Conservation (phyloP, 768 basidiomycete genomes). For the Ephemerocybe angulata region DNA sequence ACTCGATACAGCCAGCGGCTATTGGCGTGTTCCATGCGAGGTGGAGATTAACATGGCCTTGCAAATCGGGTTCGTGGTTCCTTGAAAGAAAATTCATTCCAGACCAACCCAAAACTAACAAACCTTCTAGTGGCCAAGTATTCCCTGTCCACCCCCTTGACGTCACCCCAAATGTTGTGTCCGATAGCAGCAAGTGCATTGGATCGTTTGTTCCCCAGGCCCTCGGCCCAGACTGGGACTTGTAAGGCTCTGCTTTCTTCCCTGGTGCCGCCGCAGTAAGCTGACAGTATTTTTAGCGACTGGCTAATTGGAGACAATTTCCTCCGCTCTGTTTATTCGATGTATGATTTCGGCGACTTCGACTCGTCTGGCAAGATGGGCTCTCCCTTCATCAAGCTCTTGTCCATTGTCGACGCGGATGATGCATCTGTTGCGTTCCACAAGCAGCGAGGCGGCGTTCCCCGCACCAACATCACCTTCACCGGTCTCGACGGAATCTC, state of each 20-base stretch:
- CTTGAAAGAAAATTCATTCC: neutral
- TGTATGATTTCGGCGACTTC: slow-evolving; percentile 85
- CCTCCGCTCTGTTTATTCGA: slow-evolving; percentile 75
- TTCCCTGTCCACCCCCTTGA: slow-evolving; percentile 82
- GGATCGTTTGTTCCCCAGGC: slow-evolving; percentile 73
- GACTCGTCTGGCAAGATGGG: slow-evolving; percentile 62
- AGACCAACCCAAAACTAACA: slow-evolving; percentile 8
- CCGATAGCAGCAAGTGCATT: slow-evolving; percentile 51
- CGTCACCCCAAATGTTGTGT: slow-evolving; percentile 47
- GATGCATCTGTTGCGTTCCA: slow-evolving; percentile 72
- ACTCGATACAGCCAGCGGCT: slow-evolving; percentile 47
- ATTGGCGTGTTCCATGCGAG: slow-evolving; percentile 74
- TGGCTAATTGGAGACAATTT: slow-evolving; percentile 83
- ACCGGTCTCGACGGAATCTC: slow-evolving; percentile 43
- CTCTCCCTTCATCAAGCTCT: slow-evolving; percentile 72
- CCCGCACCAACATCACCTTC: slow-evolving; percentile 68
- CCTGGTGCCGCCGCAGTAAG: too few species aligned
- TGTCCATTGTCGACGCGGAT: slow-evolving; percentile 65
- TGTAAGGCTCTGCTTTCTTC: slow-evolving; percentile 41
- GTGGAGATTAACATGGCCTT: slow-evolving; percentile 75
- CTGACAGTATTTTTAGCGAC: slow-evolving; percentile 54
- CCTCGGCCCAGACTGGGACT: slow-evolving; percentile 59
- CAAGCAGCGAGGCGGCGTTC: slow-evolving; percentile 56
- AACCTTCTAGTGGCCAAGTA: slow-evolving; percentile 54
- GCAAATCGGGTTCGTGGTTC: slow-evolving; percentile 60